phyloP scores from a whole-genome alignment of 208 protist genomes.

The Crithidia sp. region DNA sequence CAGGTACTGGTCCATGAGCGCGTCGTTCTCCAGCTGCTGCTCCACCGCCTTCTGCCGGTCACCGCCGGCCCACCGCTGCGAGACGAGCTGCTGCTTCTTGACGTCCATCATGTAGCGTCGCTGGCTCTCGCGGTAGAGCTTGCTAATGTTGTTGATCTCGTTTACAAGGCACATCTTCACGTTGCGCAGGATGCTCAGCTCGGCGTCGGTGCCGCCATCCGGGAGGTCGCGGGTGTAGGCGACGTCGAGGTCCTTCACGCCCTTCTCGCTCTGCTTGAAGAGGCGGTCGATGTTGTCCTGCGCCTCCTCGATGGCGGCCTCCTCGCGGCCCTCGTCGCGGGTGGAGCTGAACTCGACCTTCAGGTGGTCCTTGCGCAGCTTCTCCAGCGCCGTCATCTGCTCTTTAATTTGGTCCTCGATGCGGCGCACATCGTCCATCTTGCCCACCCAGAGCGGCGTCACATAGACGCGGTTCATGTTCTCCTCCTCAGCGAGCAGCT shows the following conservation, averaged over 20 bases:
- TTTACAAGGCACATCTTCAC: constrained; percentile 94
- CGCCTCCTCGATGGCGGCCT: constrained; percentile 76
- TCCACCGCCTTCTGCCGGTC: constrained; percentile 83
- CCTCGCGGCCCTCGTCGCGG: constrained; percentile 80
- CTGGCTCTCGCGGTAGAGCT: constrained; percentile 90
- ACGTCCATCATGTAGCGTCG: constrained; percentile 92
- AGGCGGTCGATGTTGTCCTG: constrained; percentile 86
- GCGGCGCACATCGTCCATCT: constrained; percentile 82
- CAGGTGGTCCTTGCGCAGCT: constrained; percentile 80
- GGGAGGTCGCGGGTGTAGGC: constrained; percentile 79
- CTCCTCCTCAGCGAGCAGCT: constrained; percentile 71
- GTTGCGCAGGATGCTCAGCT: constrained; percentile 91
- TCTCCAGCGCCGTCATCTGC: constrained; percentile 76
- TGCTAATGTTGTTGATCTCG: constrained; percentile 87
- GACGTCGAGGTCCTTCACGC: constrained; percentile 73
- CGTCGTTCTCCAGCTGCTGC: constrained; percentile 87
- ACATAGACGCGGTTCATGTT: constrained; percentile 67
- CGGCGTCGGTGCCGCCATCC: constrained; percentile 85
- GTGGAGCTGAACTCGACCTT: constrained; percentile 91
- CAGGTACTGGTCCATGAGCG: constrained; percentile 90
- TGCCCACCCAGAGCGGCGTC: constrained; percentile 81
- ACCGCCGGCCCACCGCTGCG: constrained; percentile 83
- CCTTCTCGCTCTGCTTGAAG: constrained; percentile 86
- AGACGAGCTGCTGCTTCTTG: constrained; percentile 90
- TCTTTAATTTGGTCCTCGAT: constrained; percentile 72